Evolutionary conservation across 495 filamentous ascomycete genomes (phyloP).

Genomic region (Podospora comata): DNA sequence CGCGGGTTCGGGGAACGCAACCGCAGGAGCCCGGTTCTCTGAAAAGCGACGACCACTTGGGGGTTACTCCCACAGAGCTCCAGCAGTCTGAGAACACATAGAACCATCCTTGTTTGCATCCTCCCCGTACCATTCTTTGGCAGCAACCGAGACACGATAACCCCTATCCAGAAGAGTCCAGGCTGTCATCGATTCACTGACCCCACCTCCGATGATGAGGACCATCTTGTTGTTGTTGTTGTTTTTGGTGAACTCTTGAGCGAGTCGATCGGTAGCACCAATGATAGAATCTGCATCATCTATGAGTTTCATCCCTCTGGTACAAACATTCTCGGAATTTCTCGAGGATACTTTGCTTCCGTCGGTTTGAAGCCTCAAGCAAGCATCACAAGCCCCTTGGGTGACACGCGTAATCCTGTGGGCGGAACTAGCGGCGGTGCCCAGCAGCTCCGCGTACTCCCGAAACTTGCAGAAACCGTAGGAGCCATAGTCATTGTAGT

Average conservation of each 20-base stretch:
- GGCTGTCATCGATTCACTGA: neutral
- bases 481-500: too few species aligned
- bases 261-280: too few species aligned
- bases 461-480: too few species aligned
- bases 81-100: neutral
- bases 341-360: too few species aligned
- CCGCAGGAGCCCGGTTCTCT: neutral
- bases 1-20: neutral
- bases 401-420: too few species aligned
- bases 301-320: too few species aligned
- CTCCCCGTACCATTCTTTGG: neutral
- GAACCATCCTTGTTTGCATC: neutral
- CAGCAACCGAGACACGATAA: neutral
- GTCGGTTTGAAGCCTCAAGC: too few species aligned
- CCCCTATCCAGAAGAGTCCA: neutral
- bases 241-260: neutral
- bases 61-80: neutral
- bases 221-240: neutral
- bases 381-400: too few species aligned
- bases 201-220: neutral
- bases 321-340: too few species aligned
- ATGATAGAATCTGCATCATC: too few species aligned
- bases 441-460: too few species aligned
- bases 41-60: neutral
- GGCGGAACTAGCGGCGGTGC: too few species aligned